These are phyloP conservation scores for Adenanthera pavonina DNA, from an alignment of 306 rosid species.

Conservation along the genomic window DNA sequence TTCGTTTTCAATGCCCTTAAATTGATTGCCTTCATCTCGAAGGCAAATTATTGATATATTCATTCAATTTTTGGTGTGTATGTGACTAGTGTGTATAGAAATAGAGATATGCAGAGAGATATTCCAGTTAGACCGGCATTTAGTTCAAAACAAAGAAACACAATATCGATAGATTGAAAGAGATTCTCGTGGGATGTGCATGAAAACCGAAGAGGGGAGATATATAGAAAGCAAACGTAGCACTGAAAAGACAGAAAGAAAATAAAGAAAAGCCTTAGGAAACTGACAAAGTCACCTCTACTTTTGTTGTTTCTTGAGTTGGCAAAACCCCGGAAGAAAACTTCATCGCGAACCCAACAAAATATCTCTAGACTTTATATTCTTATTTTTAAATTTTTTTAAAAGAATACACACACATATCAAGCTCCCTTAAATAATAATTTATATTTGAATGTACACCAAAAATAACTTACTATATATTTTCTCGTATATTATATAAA, in stretches of 20 bases:
- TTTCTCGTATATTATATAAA: no score
- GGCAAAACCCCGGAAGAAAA: not conserved
- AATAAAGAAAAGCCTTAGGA: not conserved
- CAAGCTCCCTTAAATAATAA: no score
- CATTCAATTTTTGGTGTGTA: not conserved
- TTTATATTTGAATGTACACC: no score
- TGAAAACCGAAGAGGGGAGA: not conserved
- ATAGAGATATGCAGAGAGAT: not conserved
- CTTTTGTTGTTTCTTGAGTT: constrained; percentile 9
- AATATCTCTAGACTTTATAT: not conserved
- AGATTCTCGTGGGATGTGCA: not conserved
- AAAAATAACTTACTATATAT: no score
- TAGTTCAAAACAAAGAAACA: not conserved
- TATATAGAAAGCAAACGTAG: not conserved
- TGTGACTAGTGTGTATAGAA: not conserved
- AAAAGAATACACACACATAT: no score
- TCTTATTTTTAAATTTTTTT: no score
- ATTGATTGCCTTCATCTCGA: constrained; percentile 43
- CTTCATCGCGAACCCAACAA: not conserved
- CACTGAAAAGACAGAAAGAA: not conserved
- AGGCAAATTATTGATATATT: constrained; percentile 40
- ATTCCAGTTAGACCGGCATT: not conserved
- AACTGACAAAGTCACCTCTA: constrained; percentile 8
- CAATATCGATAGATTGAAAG: not conserved
- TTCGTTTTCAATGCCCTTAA: constrained; percentile 20